Evolutionary conservation across 108 stramenopile genomes (phyloP), one percentile per base, ranked within the genome.

Genomic region (Skeletonema potamos): DNA sequence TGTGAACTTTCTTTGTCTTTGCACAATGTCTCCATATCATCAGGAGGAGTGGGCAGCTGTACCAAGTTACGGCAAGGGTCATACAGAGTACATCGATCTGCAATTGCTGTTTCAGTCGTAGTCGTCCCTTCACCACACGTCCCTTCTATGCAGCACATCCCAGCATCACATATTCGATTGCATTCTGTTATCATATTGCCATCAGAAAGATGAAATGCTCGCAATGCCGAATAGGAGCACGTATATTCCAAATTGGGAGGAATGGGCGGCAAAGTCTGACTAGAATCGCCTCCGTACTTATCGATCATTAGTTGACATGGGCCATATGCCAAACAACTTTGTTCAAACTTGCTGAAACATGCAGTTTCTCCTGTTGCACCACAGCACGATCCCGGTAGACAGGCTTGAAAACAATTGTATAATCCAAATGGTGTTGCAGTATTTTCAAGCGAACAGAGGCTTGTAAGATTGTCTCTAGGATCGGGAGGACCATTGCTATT

Each of bases 71-170:
- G 27, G 17, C 66, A 67, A 20, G 66, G 55, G 26, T 67, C 66
- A 55, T 67, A 67, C 32, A 33, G 20, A 20, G 43, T 13, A 24
- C 66, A 67, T 34, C 66, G 54, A 55, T 56, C 55, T 1, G 24
- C 26, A 12, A 67, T 15, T 46, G 4, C 18, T 48, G 15, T 61
- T 5, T 48, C 62, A 4, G 22, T 22, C 22, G 48, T 4, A 51
- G 22, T 46, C 3, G 44, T 51, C 48, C 48, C 48, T 20, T 24
- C 22, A 24, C 48, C 48, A 51, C 48, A 51, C 8, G 20, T 22
- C 32, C 39, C 39, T 20, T 62, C 61, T 27, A 70, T 8, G 41
- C 69, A 70, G 37, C 66, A 67, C 36, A 39, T 56, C 26, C 66
- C 66, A 56, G 54, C 66, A 26, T 22, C 27, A 39, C 66, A 67